Base-by-base conservation (phyloP, 495 filamentous ascomycete genomes). In the Aspergillus ostianus region DNA sequence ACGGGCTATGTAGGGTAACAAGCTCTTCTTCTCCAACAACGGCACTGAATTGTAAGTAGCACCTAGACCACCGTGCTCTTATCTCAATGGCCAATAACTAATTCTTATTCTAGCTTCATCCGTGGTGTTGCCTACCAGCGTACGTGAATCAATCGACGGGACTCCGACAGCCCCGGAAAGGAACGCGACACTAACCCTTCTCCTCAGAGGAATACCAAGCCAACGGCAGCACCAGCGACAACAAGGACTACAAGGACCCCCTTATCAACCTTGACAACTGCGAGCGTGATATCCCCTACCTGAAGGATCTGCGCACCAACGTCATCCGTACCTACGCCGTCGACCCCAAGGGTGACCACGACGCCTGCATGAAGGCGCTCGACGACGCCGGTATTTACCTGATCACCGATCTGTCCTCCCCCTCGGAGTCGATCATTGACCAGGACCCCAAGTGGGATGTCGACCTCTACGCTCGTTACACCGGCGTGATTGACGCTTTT, bases 301-400 rank as follows among this genome's bases (percentile, higher is more conserved):
- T 98, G 47, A 64, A 81, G 66, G 74, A 89, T 64, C 82, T 97
- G 41, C 80, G 82, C 55, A 94, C 93, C 69, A 98, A 98, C 76
- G 86, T 87, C 55, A 90, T 98, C 71, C 94, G 94, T 70, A 92
- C 92, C 36, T 98, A 98, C 76, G 92, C 92, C 60, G 85, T 98
- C 65, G 85, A 98, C 77, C 90, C 94, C 19, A 84, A 79, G 20
- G 67, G 77, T 54, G 82, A 93, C 75, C 94, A 98, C 77, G 80
- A 80, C 26, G 78, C 77, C 30, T 98, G 94, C 78, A 97, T 98
- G 94, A 76, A 82, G 53, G 72, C 91, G 64, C 80, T 98, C n/a
- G 81, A 89, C 29, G 86, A 90, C 62, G 91, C 90, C 53, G 95
- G 92, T 62, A 98, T 98, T 77, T 98, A 98, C 72, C 85, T 98